Conservation (phyloP, 257 asterid species). For the Asclepias syriaca region DNA sequence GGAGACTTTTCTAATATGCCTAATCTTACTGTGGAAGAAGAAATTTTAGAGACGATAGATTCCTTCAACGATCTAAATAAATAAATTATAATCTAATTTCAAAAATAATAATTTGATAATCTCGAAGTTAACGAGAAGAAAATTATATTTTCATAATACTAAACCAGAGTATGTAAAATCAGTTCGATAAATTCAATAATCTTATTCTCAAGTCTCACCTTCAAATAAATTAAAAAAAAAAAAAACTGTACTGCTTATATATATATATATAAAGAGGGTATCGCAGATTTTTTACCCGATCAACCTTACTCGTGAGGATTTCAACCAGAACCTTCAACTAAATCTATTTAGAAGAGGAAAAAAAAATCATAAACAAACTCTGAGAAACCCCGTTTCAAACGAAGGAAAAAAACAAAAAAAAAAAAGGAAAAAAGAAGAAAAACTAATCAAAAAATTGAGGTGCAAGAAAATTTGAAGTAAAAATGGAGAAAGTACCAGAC, state of each 20-base stretch:
- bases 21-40: background rate
- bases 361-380: background rate
- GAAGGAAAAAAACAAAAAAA: too few species aligned
- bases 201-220: background rate
- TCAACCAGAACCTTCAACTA: background rate
- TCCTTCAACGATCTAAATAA: background rate
- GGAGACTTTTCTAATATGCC: background rate
- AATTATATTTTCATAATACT: background rate
- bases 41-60: background rate
- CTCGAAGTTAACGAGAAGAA: background rate
- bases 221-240: background rate
- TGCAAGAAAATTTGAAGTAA: background rate
- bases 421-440: background rate
- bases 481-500: slow-evolving; percentile 38
- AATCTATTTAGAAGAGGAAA: background rate
- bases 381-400: background rate
- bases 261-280: background rate
- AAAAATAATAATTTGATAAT: background rate
- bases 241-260: background rate
- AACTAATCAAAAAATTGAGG: background rate
- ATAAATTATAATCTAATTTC: background rate
- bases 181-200: background rate
- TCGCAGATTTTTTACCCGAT: background rate
- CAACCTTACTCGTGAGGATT: background rate
- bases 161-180: background rate